Percentiles rank a stretch among this genome's conserved stretches.
Conservation (phyloP, 129 eudicot genomes). For the Oenanthe sinensis region DNA sequence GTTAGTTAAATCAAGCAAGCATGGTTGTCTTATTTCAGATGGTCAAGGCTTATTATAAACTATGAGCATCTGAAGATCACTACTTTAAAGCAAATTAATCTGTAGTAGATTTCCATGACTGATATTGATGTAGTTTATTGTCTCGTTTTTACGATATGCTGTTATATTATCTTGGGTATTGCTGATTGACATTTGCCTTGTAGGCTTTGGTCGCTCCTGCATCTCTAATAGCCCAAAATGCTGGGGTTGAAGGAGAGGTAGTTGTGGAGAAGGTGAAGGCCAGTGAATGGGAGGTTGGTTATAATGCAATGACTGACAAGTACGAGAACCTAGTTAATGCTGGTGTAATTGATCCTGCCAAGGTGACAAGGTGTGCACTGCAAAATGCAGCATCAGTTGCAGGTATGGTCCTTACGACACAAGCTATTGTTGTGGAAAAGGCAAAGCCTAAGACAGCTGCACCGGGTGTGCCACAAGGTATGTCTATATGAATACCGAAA, state of each 20-base stretch:
- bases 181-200: neutral
- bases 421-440: conserved; percentile 93
- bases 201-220: conserved; percentile 91
- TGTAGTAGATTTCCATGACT: neutral
- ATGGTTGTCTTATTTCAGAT: too few species aligned
- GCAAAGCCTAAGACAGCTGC: conserved; percentile 53
- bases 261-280: conserved; percentile 83
- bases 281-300: conserved; percentile 84
- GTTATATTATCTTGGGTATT: neutral
- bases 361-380: conserved; percentile 84
- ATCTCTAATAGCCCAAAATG: conserved; percentile 74
- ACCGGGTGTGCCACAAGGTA: conserved; percentile 46
- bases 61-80: neutral
- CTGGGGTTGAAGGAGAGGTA: conserved; percentile 94
- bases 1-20: neutral
- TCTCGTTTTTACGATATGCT: neutral
- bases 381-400: conserved; percentile 96
- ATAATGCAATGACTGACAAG: conserved; percentile 82
- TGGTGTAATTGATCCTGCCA: conserved; percentile 93
- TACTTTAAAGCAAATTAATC: neutral
- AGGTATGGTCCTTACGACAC: conserved; percentile 96
- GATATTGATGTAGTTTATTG: too few species aligned
- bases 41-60: neutral
- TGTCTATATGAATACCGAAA: conserved; percentile 29
- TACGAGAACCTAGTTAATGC: conserved; percentile 76